phyloP scores from a whole-genome alignment of 2,329 filamentous ascomycete genomes.

The Aspergillus neoniger region DNA sequence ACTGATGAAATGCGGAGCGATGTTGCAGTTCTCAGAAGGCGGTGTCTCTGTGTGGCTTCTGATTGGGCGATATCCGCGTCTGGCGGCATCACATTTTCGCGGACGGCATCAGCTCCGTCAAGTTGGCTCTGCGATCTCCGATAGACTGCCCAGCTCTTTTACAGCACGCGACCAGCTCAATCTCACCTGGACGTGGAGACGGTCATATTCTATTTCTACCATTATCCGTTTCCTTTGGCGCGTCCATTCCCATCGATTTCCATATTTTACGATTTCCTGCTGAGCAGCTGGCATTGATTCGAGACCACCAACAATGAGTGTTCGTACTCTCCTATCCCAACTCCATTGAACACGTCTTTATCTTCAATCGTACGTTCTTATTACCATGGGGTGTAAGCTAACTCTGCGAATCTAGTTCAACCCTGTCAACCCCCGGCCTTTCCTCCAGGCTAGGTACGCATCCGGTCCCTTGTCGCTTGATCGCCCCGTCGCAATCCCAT shows the following conservation, averaged over 20 bases:
- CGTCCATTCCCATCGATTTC: not conserved
- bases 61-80: constrained; percentile 28
- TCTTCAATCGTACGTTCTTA: not conserved
- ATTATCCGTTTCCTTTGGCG: not conserved
- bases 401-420: constrained; percentile 63
- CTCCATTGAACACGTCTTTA: constrained; percentile 22
- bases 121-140: constrained; percentile 14
- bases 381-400: not conserved
- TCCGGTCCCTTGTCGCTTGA: constrained; percentile 5
- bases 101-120: constrained; percentile 14
- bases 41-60: constrained; percentile 21
- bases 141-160: constrained; percentile 4
- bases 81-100: constrained; percentile 41
- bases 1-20: not conserved
- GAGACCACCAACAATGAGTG: constrained; percentile 35
- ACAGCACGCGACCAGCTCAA: constrained; percentile 11
- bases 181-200: not conserved
- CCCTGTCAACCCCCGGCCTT: constrained; percentile 93
- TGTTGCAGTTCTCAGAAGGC: constrained; percentile 22
- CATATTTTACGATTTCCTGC: constrained; percentile 2
- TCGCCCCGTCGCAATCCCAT: not conserved
- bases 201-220: not conserved
- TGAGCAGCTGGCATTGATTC: constrained; percentile 7
- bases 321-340: constrained; percentile 21
- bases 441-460: constrained; percentile 86